Conservation (phyloP, 1,139 yeast species). For the Suhomyces chickasaworum region DNA sequence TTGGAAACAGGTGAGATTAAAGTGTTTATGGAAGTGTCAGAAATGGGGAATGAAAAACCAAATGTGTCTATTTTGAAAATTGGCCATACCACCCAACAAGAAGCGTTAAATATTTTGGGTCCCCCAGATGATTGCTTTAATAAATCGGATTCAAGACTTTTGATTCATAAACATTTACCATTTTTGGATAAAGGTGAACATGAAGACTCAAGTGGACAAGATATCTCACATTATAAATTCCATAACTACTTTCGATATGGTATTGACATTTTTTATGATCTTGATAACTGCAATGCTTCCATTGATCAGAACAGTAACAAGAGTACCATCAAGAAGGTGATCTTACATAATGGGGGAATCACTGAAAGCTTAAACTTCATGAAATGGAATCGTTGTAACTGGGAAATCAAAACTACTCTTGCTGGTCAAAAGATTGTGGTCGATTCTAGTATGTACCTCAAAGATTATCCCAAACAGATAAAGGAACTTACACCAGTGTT, state of each 20-base stretch:
- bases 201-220: constrained; percentile 3
- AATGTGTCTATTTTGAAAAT: constrained; percentile 19
- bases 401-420: constrained; percentile 27
- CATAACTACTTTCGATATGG: constrained; percentile 60
- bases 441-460: constrained; percentile 36
- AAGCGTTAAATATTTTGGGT: constrained; percentile 48
- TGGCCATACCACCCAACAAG: constrained; percentile 53
- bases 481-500: constrained; percentile 41
- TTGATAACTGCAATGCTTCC: constrained; percentile 26
- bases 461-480: constrained; percentile 31
- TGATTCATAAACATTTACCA: constrained; percentile 35
- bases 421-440: constrained; percentile 19
- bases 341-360: constrained; percentile 53
- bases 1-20: constrained; percentile 2
- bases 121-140: constrained; percentile 58
- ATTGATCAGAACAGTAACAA: constrained; percentile 18
- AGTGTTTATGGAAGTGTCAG: background rate
- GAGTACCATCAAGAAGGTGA: constrained; percentile 42
- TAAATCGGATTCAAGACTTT: constrained; percentile 48
- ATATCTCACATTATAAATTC: constrained; percentile 37
- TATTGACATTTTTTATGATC: constrained; percentile 53
- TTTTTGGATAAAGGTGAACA: constrained; percentile 6
- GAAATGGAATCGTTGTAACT: constrained; percentile 52
- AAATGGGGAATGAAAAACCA: background rate
- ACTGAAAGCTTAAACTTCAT: constrained; percentile 51